phyloP scores from a whole-genome alignment of 2,329 filamentous ascomycete species.

The Stromatinia cepivora region DNA sequence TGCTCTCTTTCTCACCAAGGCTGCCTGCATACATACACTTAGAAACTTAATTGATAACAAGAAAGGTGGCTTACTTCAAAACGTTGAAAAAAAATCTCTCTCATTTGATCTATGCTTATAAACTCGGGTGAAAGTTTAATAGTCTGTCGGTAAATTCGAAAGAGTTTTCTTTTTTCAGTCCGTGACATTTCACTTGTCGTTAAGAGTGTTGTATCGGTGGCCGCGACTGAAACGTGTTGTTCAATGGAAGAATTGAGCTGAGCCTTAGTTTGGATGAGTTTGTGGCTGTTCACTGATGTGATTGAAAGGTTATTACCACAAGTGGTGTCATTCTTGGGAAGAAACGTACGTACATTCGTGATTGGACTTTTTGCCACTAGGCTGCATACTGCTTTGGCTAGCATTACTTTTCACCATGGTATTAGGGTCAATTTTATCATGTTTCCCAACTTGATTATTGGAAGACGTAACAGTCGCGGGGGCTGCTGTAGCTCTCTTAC shows the following conservation, averaged over 20 bases:
- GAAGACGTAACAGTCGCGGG: neutral
- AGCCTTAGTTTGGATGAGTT: constrained; percentile 4
- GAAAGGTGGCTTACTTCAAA: constrained; percentile 9
- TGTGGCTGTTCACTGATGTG: neutral
- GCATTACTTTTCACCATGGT: neutral
- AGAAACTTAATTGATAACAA: neutral
- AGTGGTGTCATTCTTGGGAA: constrained; percentile 1
- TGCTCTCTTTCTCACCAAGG: neutral
- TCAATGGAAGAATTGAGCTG: neutral
- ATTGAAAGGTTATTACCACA: constrained; percentile 6
- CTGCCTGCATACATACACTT: neutral
- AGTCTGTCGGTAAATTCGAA: constrained; percentile 7
- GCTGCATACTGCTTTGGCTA: neutral
- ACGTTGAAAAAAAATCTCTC: neutral
- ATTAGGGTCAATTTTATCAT: constrained; percentile 1
- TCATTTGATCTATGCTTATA: neutral
- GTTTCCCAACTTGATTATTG: neutral
- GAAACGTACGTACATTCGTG: neutral
- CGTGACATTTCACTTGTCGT: neutral
- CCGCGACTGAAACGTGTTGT: constrained; percentile 1
- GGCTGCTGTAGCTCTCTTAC: neutral
- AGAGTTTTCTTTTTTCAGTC: neutral
- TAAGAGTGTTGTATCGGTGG: constrained; percentile 2
- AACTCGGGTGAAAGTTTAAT: neutral
- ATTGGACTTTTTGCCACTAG: neutral